A percentile compares a stretch with the other conserved stretches of the same genome.
Conservation (phyloP, 495 filamentous ascomycete genomes). For the Trichoderma orchidacearum region DNA sequence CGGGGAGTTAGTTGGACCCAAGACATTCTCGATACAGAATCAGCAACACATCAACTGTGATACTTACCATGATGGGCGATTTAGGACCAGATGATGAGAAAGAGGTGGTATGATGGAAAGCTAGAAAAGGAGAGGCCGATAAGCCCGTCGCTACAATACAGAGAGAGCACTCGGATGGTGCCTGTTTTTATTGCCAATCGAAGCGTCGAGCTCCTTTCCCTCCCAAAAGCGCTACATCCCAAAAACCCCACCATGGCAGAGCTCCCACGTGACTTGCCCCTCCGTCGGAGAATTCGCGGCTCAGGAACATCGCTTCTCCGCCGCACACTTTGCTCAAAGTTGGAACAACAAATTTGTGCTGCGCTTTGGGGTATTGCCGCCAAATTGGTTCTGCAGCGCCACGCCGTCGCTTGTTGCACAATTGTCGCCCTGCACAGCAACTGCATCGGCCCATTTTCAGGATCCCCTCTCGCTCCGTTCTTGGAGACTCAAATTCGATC, state of each 20-base stretch:
- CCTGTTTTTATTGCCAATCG: neutral
- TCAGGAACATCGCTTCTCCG: slow-evolving; percentile 1
- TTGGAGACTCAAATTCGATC: neutral
- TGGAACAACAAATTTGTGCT: slow-evolving; percentile 4
- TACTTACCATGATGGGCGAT: neutral
- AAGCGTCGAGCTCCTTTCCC: neutral
- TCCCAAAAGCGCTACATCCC: neutral
- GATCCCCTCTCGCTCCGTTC: neutral
- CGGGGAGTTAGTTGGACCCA: slow-evolving; percentile 12
- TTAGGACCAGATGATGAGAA: neutral
- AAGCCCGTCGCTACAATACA: neutral
- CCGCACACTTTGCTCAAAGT: slow-evolving; percentile 3
- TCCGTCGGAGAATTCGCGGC: neutral
- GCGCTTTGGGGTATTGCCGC: neutral
- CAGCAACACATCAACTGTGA: neutral
- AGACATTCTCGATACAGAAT: neutral
- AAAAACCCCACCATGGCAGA: neutral
- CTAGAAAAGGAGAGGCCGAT: neutral
- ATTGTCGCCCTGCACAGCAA: neutral
- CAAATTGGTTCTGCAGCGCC: neutral
- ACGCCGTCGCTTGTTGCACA: neutral
- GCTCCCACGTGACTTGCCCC: slow-evolving; percentile 4
- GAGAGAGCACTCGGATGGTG: neutral
- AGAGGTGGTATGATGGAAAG: neutral
- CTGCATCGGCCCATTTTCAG: neutral